phyloP scores from a whole-genome alignment of 805 yeast species.

The Candida rishiriensis region DNA sequence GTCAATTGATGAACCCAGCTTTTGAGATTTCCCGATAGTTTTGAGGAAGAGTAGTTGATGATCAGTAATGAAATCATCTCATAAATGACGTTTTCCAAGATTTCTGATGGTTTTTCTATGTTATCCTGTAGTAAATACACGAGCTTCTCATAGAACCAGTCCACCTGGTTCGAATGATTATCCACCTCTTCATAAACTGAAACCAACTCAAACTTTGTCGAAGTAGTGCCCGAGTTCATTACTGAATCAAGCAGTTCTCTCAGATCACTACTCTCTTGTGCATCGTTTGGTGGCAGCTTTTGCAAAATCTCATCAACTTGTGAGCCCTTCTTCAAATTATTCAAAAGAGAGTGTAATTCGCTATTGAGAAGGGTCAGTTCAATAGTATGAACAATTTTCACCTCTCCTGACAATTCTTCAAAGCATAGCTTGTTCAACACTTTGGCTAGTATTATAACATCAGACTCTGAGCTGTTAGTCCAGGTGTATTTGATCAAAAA shows the following conservation, averaged over 20 bases:
- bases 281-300: constrained; percentile 7
- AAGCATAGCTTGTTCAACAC: constrained; percentile 18
- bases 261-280: constrained; percentile 3
- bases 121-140: constrained; percentile 8
- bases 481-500: constrained; percentile 17
- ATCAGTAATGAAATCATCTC: constrained; percentile 22
- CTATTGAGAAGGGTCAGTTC: constrained; percentile 14
- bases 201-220: constrained; percentile 19
- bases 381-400: constrained; percentile 13
- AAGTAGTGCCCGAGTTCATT: constrained; percentile 6
- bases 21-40: constrained; percentile 12
- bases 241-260: constrained; percentile 8
- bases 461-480: constrained; percentile 8
- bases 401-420: constrained; percentile 18
- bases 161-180: constrained; percentile 12
- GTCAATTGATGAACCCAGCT: constrained; percentile 21
- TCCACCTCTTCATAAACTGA: constrained; percentile 13
- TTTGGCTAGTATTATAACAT: constrained; percentile 9
- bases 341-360: constrained; percentile 7
- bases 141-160: constrained; percentile 22
- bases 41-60: constrained; percentile 21
- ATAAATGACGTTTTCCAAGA: constrained; percentile 15
- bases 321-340: constrained; percentile 3
- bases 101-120: constrained; percentile 8
- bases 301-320: constrained; percentile 6